Percentiles rank a stretch among this genome's conserved stretches.
These are phyloP conservation scores for Kingdonia uniflora DNA, from an alignment of 164 flowering plant genomes.

Conservation along the genomic window DNA sequence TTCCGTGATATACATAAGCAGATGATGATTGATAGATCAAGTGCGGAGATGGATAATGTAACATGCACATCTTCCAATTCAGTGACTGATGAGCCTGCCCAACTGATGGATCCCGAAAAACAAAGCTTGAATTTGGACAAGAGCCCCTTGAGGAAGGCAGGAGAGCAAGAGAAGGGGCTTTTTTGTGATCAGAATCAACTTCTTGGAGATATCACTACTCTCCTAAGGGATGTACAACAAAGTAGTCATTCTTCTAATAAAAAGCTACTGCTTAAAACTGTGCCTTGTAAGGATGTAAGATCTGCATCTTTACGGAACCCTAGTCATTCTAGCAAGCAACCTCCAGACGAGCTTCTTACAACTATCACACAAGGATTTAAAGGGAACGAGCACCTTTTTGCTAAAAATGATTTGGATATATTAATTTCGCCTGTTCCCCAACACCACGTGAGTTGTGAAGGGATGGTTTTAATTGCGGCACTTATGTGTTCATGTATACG, in stretches of 20 bases:
- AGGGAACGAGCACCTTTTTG: slow-evolving; percentile 39
- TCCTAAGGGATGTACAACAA: slow-evolving; percentile 55
- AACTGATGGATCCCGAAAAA: slow-evolving; percentile 20
- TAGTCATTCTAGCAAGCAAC: slow-evolving; percentile 18
- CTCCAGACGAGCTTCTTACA: slow-evolving; percentile 36
- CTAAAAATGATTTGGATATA: slow-evolving; percentile 51
- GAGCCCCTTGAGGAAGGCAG: slow-evolving; percentile 22
- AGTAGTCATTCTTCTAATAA: slow-evolving; percentile 21
- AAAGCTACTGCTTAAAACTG: slow-evolving; percentile 20
- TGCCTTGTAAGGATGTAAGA: slow-evolving; percentile 7
- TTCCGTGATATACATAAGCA: slow-evolving; percentile 81
- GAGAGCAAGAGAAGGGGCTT: slow-evolving; percentile 28
- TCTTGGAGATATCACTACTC: slow-evolving; percentile 45
- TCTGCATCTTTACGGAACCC: slow-evolving; percentile 21
- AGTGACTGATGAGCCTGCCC: slow-evolving; percentile 15
- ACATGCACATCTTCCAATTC: slow-evolving; percentile 13
- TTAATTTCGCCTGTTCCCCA: slow-evolving; percentile 56
- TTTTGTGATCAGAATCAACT: slow-evolving; percentile 35
- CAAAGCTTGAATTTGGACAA: slow-evolving; percentile 15
- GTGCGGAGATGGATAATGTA: slow-evolving; percentile 20
- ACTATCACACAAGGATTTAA: slow-evolving; percentile 36
- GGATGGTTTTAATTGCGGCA: slow-evolving; percentile 91
- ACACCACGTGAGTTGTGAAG: slow-evolving; percentile 67
- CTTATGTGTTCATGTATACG: slow-evolving; percentile 92
- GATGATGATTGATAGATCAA: slow-evolving; percentile 61